Evolutionary conservation across 495 filamentous ascomycete genomes (phyloP).

Genomic region (Schizothecium vesticola): DNA sequence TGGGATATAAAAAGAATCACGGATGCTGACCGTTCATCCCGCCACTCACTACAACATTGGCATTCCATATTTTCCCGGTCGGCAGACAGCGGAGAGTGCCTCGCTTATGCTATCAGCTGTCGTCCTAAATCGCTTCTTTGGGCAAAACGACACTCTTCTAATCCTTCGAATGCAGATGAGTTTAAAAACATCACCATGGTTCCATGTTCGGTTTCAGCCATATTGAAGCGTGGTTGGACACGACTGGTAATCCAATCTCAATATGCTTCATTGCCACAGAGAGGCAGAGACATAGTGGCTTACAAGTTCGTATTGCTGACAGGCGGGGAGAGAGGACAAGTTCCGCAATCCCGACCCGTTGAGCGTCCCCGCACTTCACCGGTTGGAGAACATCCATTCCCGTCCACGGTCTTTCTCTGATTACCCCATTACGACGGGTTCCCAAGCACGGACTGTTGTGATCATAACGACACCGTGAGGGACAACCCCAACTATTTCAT

Average conservation of each 20-base stretch:
- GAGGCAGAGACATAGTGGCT: background rate
- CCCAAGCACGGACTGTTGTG: background rate
- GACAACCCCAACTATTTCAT: no score
- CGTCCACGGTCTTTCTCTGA: no score
- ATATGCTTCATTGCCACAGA: background rate
- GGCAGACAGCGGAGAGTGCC: background rate
- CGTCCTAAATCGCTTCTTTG: background rate
- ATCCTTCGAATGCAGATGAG: background rate
- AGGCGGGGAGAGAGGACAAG: background rate
- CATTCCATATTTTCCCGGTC: background rate
- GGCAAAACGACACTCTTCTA: background rate
- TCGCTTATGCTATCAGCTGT: background rate
- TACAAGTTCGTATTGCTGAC: no score
- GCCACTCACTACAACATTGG: background rate
- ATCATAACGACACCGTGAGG: background rate
- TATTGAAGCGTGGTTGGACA: background rate
- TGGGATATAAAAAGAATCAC: background rate
- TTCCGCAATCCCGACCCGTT: background rate
- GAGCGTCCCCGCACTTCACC: background rate
- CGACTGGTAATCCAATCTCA: background rate
- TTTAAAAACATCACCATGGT: background rate
- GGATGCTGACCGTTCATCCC: background rate
- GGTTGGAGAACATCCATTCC: fast-evolving
- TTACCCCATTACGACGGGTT: background rate
- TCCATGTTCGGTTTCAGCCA: background rate